Evolutionary conservation across 1,284 basidiomycete genomes (phyloP), one percentile per base, ranked within the genome.

Genomic region (Coniferiporia sulphurascens): DNA sequence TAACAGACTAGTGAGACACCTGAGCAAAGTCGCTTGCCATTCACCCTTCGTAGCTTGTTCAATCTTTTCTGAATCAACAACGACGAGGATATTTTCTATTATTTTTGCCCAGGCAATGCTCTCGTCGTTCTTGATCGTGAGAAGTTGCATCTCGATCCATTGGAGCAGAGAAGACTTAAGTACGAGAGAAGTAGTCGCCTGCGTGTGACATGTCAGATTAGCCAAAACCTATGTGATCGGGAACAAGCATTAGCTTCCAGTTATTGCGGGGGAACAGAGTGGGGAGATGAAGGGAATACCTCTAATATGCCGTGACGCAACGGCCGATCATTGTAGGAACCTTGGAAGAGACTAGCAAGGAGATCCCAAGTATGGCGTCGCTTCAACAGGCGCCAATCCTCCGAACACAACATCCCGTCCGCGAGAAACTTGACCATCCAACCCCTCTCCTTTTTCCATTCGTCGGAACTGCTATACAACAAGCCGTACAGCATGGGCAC

Each of bases 351-450:
- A 64, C 89, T 92, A 0, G 90, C 87, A 2, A 97, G 73, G 34
- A 96, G 75, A 62, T 93, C 90, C 89, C 92, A 95, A 0, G 91
- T 93, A 69, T 94, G 91, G 34, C 95, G 74, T 48, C 92, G 78
- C 66, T 86, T 86, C 61, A 95, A 74, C 1, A 94, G 81, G 38
- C 78, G 79, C 93, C 94, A 96, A 66, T 97, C 95, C 57, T 83
- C 79, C 0, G 76, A 76, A 38, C 82, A 81, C 58, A 79, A 77
- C 78, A 93, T 86, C 0, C 90, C 91, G 65, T 96, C 93, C 0
- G 86, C 78, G 41, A 98, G 73, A 70, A 94, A 90, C 46, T 87
- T 80, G 46, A 98, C 74, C 52, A 98, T 94, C 94, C 94, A 98
- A 1, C 78, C 78, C 19, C 93, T 79, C 67, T 98, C 93, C 68